Conservation (phyloP, 1,139 yeast species). For the Trichomonascaceae sp. region DNA sequence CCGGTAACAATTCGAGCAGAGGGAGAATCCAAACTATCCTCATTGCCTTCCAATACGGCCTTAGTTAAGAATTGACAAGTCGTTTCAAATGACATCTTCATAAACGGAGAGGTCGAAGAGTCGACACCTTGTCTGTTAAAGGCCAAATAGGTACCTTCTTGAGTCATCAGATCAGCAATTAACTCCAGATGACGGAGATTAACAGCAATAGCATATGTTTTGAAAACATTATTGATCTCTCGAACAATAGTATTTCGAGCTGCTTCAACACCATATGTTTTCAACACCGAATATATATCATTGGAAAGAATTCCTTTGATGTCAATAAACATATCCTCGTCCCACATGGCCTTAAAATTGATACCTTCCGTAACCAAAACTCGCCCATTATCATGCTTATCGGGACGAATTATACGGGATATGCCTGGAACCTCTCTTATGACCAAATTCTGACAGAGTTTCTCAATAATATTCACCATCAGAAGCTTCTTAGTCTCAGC, state of each 20-base stretch:
- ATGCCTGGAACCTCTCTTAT: conserved; percentile 89
- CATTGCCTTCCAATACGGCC: conserved; percentile 89
- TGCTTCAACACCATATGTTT: conserved; percentile 96
- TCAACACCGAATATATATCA: conserved; percentile 85
- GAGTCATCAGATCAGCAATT: conserved; percentile 98
- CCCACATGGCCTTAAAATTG: conserved; percentile 97
- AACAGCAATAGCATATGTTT: conserved; percentile 92
- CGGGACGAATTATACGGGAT: conserved; percentile 90
- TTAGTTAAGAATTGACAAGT: conserved; percentile 96
- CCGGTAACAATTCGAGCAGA: conserved; percentile 95
- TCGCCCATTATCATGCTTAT: conserved; percentile 59
- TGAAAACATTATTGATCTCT: conserved; percentile 93
- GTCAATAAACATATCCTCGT: conserved; percentile 84
- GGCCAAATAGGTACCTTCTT: conserved; percentile 95
- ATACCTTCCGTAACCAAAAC: conserved; percentile 95
- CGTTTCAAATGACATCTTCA: conserved; percentile 99
- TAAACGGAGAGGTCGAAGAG: conserved; percentile 87
- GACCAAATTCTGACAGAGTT: conserved; percentile 81
- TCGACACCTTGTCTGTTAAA: conserved; percentile 98
- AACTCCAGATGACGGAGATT: conserved; percentile 91
- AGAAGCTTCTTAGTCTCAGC: conserved; percentile 87
- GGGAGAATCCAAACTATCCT: conserved; percentile 85
- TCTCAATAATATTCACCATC: conserved; percentile 96
- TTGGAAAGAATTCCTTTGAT: conserved; percentile 85
- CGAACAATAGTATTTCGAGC: conserved; percentile 96